Conservation (phyloP, 2,329 filamentous ascomycete genomes). For the Mollisia scopiformis region DNA sequence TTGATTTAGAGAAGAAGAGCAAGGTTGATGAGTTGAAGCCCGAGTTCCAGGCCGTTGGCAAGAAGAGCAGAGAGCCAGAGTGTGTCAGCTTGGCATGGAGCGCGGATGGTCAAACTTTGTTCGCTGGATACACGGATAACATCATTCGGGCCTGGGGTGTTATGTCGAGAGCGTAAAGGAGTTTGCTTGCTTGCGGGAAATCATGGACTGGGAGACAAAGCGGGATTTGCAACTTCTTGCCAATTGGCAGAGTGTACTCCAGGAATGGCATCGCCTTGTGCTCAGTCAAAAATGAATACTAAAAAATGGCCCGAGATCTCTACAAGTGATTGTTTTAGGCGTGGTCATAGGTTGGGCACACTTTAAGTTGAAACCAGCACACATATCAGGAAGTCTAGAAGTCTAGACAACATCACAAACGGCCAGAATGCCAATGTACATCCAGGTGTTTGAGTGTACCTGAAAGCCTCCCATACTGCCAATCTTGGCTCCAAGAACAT, state of each 20-base stretch:
- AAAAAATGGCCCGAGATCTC: conserved; percentile 13
- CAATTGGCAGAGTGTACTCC: conserved; percentile 37
- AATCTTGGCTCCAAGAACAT: too few species aligned
- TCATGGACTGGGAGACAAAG: conserved; percentile 35
- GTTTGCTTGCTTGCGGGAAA: conserved; percentile 31
- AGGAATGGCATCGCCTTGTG: conserved; percentile 36
- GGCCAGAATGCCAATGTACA: neutral
- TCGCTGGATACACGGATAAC: conserved; percentile 99
- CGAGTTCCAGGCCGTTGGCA: conserved; percentile 92
- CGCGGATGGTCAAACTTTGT: conserved; percentile 98
- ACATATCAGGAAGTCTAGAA: neutral
- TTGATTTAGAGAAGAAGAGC: conserved; percentile 99
- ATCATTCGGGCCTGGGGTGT: conserved; percentile 98
- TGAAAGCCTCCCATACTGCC: neutral
- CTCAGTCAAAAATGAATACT: conserved; percentile 36
- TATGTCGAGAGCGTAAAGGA: conserved; percentile 83
- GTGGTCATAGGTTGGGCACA: neutral
- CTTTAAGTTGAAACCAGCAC: neutral
- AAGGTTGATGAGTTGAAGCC: conserved; percentile 99
- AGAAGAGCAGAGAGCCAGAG: conserved; percentile 99
- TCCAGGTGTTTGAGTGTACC: neutral
- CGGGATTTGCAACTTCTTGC: conserved; percentile 37
- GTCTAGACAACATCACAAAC: neutral
- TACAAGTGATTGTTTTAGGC: neutral
- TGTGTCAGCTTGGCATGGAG: conserved; percentile 97